Base-by-base conservation (phyloP, 2,329 filamentous ascomycete genomes). In the Fusarium guadeloupense region DNA sequence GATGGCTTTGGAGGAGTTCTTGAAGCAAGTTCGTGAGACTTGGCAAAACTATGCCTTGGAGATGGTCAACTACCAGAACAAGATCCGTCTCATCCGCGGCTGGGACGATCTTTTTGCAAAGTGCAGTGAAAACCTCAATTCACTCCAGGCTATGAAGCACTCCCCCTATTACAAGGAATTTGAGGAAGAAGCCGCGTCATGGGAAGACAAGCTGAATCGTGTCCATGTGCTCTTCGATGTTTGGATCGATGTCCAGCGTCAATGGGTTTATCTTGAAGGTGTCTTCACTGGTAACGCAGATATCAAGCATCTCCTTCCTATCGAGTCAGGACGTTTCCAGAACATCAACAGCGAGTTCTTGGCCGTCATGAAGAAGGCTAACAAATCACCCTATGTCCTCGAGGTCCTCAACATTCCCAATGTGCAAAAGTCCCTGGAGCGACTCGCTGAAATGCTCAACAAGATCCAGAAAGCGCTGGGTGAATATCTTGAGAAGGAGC, bases 121-220 rank as follows among this genome's bases (percentile, higher is more conserved):
- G 75, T 99, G 95, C 77, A 97, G 94, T 72, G 95, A 99, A 75
- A 96, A 99, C 70, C 79, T 99, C 52, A 98, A 97, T 78, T 98
- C 95, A 6, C 81, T 99, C 41, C 95, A 98, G 76, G 95, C 95
- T 20, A 99, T 99, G 96, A 90, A 92, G 73, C 94, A 99, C 76
- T 99, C 95, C 6, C 95, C 95, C 0, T 99, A 99, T 77, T 99
- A 97, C 83, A 98, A 97, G 76, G 94, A 98, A 70, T 99, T 99
- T 62, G 95, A 99, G 74, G 95, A 99, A 70, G 95, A 99, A 69
- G 96, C 96, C 7, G 90, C 93, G 1, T 86, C 90, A 1, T 99
- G 95, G 95, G 96, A 99, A 77, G 96, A 99, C 77, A 97, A 96
- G 75, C 84, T 99, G 21, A 99, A 98, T 75, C 88, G 95, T 39